These are phyloP conservation scores for Hirschfeldia incana DNA, from an alignment of 345 rosid genomes.

Conservation along the genomic window DNA sequence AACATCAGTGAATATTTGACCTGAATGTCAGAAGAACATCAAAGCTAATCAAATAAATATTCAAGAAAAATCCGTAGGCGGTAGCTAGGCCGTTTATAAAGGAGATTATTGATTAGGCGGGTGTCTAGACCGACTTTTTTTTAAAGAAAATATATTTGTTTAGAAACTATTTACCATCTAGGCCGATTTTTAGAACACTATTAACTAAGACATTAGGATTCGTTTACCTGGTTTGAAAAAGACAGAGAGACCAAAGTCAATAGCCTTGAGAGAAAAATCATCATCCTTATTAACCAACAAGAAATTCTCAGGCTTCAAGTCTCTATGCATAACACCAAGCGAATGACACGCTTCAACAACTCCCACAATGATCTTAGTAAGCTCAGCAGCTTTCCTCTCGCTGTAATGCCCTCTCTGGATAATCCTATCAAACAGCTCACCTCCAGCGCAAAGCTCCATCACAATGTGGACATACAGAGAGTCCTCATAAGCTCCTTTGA, in stretches of 20 bases:
- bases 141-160: too few relatives aligned
- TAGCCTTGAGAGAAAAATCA: conserved; percentile 97
- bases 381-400: conserved; percentile 93
- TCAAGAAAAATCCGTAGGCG: neutral
- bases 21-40: conserved; percentile 40
- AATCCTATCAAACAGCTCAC: conserved; percentile 94
- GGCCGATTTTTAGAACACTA: neutral
- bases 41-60: neutral
- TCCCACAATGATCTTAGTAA: conserved; percentile 91
- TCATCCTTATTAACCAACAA: conserved; percentile 97
- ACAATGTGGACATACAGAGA: conserved; percentile 81
- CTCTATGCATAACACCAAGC: conserved; percentile 98
- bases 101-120: neutral
- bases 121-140: neutral
- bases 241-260: conserved; percentile 95
- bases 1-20: conserved; percentile 83
- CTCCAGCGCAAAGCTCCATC: conserved; percentile 97
- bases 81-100: neutral
- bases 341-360: conserved; percentile 98
- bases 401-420: conserved; percentile 97
- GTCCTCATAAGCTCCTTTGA: conserved; percentile 97
- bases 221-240: conserved; percentile 91
- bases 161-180: neutral
- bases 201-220: neutral
- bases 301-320: conserved; percentile 98